Evolutionary conservation across 202 grass and related monocot species (phyloP).

Genomic region (Hordeum pubiflorum): DNA sequence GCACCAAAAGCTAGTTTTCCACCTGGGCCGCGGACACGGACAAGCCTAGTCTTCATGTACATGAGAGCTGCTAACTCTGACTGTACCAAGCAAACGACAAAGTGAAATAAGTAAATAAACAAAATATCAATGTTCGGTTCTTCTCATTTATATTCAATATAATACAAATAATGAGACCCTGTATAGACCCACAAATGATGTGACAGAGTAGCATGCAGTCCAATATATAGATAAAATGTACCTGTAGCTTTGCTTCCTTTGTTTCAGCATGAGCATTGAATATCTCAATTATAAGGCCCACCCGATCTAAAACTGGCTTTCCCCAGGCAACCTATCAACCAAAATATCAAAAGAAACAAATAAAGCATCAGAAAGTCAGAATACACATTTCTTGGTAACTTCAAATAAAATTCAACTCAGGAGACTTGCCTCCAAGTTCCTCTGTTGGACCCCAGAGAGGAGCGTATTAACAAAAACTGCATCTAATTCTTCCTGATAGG

Average conservation of each 20-base stretch:
- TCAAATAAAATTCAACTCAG: slow-evolving; percentile 21
- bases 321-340: slow-evolving; percentile 54
- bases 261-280: slow-evolving; percentile 98
- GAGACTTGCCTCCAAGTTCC: slow-evolving; percentile 83
- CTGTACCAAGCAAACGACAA: slow-evolving; percentile 37
- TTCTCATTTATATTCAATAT: slow-evolving; percentile 24
- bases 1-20: slow-evolving; percentile 71
- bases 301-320: slow-evolving; percentile 83
- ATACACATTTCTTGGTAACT: slow-evolving; percentile 3
- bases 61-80: slow-evolving; percentile 93
- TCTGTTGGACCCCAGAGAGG: slow-evolving; percentile 80
- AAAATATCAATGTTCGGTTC: slow-evolving; percentile 5
- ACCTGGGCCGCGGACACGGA: slow-evolving; percentile 80
- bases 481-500: slow-evolving; percentile 62
- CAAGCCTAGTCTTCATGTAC: slow-evolving; percentile 95
- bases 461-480: slow-evolving; percentile 86
- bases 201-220: slow-evolving; percentile 6
- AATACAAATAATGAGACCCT: not conserved
- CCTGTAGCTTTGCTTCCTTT: slow-evolving; percentile 97
- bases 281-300: slow-evolving; percentile 96
- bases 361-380: not conserved
- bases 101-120: slow-evolving; percentile 5
- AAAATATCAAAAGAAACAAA: slow-evolving; percentile 18
- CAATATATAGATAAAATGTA: slow-evolving; percentile 24
- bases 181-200: not conserved